Evolutionary conservation across 2,329 filamentous ascomycete species (phyloP), one percentile per base, ranked within the genome.

Genomic region (Monosporascus cannonballus): DNA sequence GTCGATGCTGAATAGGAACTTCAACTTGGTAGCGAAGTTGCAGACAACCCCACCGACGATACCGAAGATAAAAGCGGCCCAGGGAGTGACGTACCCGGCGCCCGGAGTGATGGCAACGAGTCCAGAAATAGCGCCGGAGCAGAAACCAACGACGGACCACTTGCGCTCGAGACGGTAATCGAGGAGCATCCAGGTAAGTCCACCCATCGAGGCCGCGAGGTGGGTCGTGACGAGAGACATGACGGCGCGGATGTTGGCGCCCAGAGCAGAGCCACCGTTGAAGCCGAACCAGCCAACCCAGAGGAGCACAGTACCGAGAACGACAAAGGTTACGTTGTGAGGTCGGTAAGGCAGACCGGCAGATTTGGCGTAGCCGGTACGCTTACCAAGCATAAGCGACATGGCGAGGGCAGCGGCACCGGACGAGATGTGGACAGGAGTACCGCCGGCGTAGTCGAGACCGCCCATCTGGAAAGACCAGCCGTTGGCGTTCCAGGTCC

Each of bases 281-380:
- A 96, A 96, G 48, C 92, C 92, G 68, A 96, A 94, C 92, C 91
- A 96, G 54, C 92, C 91, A 46, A 96, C 89, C 92, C 92, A 96
- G 48, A 96, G 79, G 70, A 87, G 80, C 25, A 86, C 80, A 4
- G 87, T 89, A 22, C 87, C 87, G 47, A 90, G 76, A 47, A 89
- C 83, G 58, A 90, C 84, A 61, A 88, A 77, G 53, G 86, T 88
- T 45, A 88, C 84, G 64, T 88, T 90, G 70, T 90, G 87, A 8
- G 86, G 85, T 34, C 81, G 79, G 73, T 86, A 86, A 4, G 83
- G 81, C 3, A 84, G 79, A 45, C 83, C 80, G 55, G 84, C 77
- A 49, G 79, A 76, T 61, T 77, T 80, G 61, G 71, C 77, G 71
- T 87, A 83, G 58, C 81, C 84, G 34, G 74, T 73, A 47, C 87